Percentiles rank a stretch among this genome's conserved stretches.
These are phyloP conservation scores for Vanderwaltozyma polyspora DNA, from an alignment of 805 yeast genomes.

Conservation along the genomic window DNA sequence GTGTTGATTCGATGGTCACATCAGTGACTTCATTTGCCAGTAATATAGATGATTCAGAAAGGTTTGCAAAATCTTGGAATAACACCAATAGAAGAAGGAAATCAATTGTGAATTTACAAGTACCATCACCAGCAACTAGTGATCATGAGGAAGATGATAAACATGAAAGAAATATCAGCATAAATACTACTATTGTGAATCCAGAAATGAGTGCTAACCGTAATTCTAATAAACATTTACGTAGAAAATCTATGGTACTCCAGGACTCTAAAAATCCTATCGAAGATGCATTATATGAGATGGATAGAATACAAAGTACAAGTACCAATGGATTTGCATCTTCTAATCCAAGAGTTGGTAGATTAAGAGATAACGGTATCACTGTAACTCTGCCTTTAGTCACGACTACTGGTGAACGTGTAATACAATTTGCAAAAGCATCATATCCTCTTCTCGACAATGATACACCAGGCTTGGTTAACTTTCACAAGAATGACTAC, in stretches of 20 bases:
- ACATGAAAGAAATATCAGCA: not conserved
- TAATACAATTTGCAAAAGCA: slow-evolving; percentile 25
- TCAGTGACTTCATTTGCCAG: slow-evolving; percentile 25
- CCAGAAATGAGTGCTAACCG: slow-evolving; percentile 1
- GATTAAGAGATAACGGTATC: slow-evolving; percentile 23
- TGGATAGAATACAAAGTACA: slow-evolving; percentile 21
- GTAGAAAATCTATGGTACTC: slow-evolving; percentile 24
- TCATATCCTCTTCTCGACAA: slow-evolving; percentile 20
- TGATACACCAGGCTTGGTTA: slow-evolving; percentile 20
- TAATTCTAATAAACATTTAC: not conserved
- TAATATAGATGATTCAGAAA: slow-evolving; percentile 25
- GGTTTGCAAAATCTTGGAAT: slow-evolving; percentile 28
- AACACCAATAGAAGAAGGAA: slow-evolving; percentile 25
- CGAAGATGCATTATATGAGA: slow-evolving; percentile 24
- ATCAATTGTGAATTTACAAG: slow-evolving; percentile 13
- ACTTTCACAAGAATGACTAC: slow-evolving; percentile 24
- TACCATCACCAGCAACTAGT: slow-evolving; percentile 3
- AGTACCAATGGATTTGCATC: slow-evolving; percentile 8
- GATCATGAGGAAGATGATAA: not conserved
- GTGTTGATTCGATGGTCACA: slow-evolving; percentile 25
- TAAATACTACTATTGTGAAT: slow-evolving; percentile 9
- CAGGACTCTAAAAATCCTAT: slow-evolving; percentile 18
- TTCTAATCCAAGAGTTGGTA: slow-evolving; percentile 12
- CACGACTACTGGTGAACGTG: slow-evolving; percentile 18
- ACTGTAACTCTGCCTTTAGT: slow-evolving; percentile 23